These are phyloP conservation scores for Tetrahymena elliotti DNA, from an alignment of 73 alveolate genomes.

Conservation along the genomic window DNA sequence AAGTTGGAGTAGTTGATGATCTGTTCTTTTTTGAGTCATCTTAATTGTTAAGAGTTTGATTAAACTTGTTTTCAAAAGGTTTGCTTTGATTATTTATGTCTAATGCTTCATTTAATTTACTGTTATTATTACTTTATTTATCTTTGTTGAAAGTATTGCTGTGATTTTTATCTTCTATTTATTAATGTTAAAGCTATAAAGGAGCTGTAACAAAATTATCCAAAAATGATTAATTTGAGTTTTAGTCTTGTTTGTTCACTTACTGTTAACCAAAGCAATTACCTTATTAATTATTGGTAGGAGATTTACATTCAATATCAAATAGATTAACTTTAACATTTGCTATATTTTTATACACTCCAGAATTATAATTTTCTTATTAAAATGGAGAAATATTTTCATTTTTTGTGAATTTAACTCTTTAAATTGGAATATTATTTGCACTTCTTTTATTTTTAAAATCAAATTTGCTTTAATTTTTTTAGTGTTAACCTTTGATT, in stretches of 20 bases:
- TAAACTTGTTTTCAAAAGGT: neutral
- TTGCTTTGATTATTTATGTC: neutral
- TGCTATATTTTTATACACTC: neutral
- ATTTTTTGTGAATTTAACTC: neutral
- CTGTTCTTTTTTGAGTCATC: neutral
- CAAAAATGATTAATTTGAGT: neutral
- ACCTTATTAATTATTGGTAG: neutral
- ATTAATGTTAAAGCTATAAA: neutral
- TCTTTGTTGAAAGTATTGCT: neutral
- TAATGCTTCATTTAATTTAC: neutral
- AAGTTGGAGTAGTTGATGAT: neutral
- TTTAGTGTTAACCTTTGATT: neutral
- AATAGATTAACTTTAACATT: neutral
- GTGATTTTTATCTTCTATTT: neutral
- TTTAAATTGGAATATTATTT: neutral
- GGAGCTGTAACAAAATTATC: neutral
- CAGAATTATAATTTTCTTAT: neutral
- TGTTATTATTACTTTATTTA: neutral
- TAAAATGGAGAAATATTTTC: neutral
- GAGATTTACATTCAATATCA: neutral
- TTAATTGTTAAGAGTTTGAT: neutral
- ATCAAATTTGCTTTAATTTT: neutral
- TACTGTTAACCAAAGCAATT: neutral
- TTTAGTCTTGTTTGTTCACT: neutral
- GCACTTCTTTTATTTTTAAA: neutral